Base-by-base conservation (phyloP, 176 grass and related monocot species). In the Lolium rigidum region DNA sequence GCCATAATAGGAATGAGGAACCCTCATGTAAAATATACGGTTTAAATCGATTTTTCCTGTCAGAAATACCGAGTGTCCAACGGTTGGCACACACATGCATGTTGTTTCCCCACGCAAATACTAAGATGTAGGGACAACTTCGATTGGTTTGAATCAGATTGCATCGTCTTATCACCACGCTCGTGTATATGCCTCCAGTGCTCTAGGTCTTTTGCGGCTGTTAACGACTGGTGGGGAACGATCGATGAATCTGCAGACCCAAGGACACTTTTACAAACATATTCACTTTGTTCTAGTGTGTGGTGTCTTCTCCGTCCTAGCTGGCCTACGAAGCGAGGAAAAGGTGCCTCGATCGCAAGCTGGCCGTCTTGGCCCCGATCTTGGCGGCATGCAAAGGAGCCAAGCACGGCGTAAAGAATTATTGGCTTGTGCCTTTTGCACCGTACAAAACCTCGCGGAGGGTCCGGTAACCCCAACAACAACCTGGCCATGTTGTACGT, bases 351-450 rank as follows among this genome's bases (percentile, higher is more conserved):
- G n/a, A 22, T 79, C 24, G 52, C 31, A 74, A 83, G 41, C 41
- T 43, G 41, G 41, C 4, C 41, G 26, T 73, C 49, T 44, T 52
- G 78, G 81, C 6, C 46, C 83, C 78, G 26, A 67, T 72, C 20
- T 86, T 90, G 84, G 88, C 82, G 21, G 55, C 64, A 73, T 48
- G 56, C 82, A 64, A 43, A 59, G 16, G 41, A 2, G 44, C 52
- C 55, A n/a, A n/a, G n/a, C n/a, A n/a, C n/a, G n/a, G n/a, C n/a
- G n/a, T n/a, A n/a, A n/a, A n/a, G 50, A 77, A 83, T 86, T 73
- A 79, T 86, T 90, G 55, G 21, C 9, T 7, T 62, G 15, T 76
- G 22, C 72, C 12, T 77, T 76, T 26, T 65, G 62, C 48, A 68
- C 68, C 60, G 83, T 81, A 72, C 83, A 86, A 85, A 41, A 17